Evolutionary conservation across 2,329 filamentous ascomycete species (phyloP).

Genomic region (Microcyclospora tardicrescens): DNA sequence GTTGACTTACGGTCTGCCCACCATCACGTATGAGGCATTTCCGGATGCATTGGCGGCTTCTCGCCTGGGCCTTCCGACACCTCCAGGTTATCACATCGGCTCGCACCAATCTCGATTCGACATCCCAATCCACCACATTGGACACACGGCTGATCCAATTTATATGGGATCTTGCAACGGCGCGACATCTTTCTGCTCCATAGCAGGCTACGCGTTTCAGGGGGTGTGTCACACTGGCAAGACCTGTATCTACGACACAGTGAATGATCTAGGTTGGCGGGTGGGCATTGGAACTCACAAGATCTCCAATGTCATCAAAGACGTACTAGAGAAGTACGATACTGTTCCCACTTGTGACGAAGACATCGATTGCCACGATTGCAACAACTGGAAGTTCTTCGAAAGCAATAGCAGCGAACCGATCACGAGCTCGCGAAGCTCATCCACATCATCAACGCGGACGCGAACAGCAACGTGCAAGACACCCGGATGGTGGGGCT

Average conservation of each 20-base stretch:
- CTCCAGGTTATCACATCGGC: conserved; percentile 61
- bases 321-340: conserved; percentile 76
- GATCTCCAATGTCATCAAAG: conserved; percentile 74
- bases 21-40: conserved; percentile 86
- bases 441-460: conserved; percentile 40
- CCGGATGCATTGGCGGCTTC: conserved; percentile 79
- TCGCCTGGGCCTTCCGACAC: conserved; percentile 71
- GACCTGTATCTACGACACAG: conserved; percentile 85
- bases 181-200: conserved; percentile 74
- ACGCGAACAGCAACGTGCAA: conserved; percentile 76
- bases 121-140: conserved; percentile 80
- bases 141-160: conserved; percentile 89
- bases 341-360: conserved; percentile 61
- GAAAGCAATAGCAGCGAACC: conserved; percentile 79
- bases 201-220: conserved; percentile 88
- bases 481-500: conserved; percentile 88
- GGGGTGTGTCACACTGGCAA: conserved; percentile 80
- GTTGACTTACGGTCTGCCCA: conserved; percentile 78
- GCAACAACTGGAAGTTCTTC: conserved; percentile 86
- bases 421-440: conserved; percentile 40
- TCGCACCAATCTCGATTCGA: conserved; percentile 54
- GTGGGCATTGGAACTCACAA: conserved; percentile 84
- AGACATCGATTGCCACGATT: conserved; percentile 72
- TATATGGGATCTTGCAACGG: conserved; percentile 91
- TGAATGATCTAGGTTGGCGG: conserved; percentile 81